Conservation (phyloP, 192 early-diverging fungal species). For the Chytriomyces sp. region DNA sequence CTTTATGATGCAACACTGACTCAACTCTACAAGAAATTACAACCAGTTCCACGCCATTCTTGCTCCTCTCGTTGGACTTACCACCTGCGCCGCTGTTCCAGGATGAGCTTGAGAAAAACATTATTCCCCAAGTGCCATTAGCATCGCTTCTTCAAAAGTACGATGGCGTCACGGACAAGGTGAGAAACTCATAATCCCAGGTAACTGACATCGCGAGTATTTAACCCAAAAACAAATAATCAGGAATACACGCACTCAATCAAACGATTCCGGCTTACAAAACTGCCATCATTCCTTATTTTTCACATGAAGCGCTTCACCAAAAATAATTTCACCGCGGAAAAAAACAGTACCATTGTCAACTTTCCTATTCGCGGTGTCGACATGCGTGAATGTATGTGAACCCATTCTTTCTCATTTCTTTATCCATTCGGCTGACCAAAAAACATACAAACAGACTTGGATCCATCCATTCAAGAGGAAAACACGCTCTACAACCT, state of each 20-base stretch:
- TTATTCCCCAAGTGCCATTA: slow-evolving; percentile 93
- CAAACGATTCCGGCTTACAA: slow-evolving; percentile 74
- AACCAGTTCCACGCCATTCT: slow-evolving; percentile 70
- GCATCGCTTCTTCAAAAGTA: slow-evolving; percentile 81
- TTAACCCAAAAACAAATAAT: neutral
- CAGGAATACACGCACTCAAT: slow-evolving; percentile 38
- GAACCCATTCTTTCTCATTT: neutral
- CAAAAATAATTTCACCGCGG: slow-evolving; percentile 79
- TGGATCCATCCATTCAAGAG: slow-evolving; percentile 27
- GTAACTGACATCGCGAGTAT: neutral
- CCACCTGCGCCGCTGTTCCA: slow-evolving; percentile 91
- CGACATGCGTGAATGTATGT: slow-evolving; percentile 79
- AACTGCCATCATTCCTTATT: slow-evolving; percentile 84
- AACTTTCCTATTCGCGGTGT: slow-evolving; percentile 89
- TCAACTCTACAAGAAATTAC: slow-evolving; percentile 57
- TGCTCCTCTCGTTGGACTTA: slow-evolving; percentile 86
- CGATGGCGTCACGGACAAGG: slow-evolving; percentile 75
- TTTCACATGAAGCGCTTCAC: slow-evolving; percentile 91
- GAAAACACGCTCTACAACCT: slow-evolving; percentile 74
- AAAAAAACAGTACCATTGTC: slow-evolving; percentile 97
- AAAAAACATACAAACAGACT: neutral
- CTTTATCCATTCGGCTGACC: neutral
- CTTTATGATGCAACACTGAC: neutral
- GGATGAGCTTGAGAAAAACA: slow-evolving; percentile 80
- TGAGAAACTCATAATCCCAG: slow-evolving; percentile 25